Evolutionary conservation across 257 asterid genomes (phyloP), one percentile per base, ranked within the genome.

Genomic region (Solanum ossicruentum): DNA sequence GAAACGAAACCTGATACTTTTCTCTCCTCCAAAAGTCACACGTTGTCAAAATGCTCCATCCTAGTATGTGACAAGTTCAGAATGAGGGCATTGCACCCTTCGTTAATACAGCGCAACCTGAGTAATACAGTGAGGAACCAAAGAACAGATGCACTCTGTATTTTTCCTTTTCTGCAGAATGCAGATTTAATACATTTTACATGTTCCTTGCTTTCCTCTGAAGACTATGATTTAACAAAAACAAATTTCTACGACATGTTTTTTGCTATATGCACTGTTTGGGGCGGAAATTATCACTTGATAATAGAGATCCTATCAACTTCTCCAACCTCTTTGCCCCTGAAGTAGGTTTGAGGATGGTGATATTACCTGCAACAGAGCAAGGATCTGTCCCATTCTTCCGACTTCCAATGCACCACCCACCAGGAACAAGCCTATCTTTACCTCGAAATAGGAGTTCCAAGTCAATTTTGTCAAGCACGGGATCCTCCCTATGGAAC

Each of bases 291-390:
- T 93, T 93, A 21, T 88, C 91, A 41, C 72, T 86, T 0, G 98
- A 96, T 65, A 96, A 71, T 81, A 96, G 97, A 20, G 60, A 84
- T 69, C 88, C 88, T 8, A 93, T 86, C 63, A 96, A 91, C 20
- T 87, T 94, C 87, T 94, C 98, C 61, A 94, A 88, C 85, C 99
- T 93, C 92, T 93, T 92, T 0, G 99, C 98, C 45, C 98, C 99
- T 2, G 84, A 84, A 7, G 94, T 88, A 47, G 98, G 99, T 84
- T 92, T 94, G 56, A 96, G 93, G 72, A 85, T 78, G 7, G 96
- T 91, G 58, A 88, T 70, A 83, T 93, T 89, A 26, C 99, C 99
- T 77, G 90, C 92, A n/a, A 85, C 90, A 0, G 90, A 92, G 89
- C 99, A 96, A 21, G 98, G 97, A 91, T 96, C 97, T 0, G 97